A percentile compares a stretch with the other conserved stretches of the same genome.
Conservation (phyloP, 2,329 filamentous ascomycete genomes). For the Penicillium sp. region DNA sequence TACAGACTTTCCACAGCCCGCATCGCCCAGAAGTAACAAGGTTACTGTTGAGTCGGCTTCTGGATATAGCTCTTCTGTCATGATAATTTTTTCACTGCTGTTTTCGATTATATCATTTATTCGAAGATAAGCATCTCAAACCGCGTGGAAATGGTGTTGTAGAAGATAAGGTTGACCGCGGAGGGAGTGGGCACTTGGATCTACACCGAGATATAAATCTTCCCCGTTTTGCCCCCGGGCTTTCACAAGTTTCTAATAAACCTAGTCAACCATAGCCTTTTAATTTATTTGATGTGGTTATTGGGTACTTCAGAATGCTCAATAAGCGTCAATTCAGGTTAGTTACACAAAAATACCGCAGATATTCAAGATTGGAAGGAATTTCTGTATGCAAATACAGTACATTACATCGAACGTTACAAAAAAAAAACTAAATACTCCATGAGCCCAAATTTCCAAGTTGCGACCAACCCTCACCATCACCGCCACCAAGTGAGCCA, state of each 20-base stretch:
- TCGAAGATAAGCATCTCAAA: not conserved
- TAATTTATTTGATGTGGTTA: too few species aligned
- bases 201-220: conserved; percentile 5
- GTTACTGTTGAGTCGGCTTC: conserved; percentile 28
- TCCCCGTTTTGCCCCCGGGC: not conserved
- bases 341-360: not conserved
- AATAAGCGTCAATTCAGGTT: not conserved
- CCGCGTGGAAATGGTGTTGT: not conserved
- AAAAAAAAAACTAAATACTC: conserved; percentile 10
- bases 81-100: not conserved
- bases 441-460: conserved; percentile 14
- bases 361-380: not conserved
- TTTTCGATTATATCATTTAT: not conserved
- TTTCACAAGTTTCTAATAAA: not conserved
- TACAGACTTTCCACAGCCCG: conserved; percentile 62
- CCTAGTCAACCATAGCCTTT: too few species aligned
- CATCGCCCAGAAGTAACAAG: conserved; percentile 59
- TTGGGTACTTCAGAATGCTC: too few species aligned
- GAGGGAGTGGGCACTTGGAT: not conserved
- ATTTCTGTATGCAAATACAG: not conserved
- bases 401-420: conserved; percentile 1
- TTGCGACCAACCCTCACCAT: not conserved
- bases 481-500: conserved; percentile 3
- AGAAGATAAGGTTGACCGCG: not conserved
- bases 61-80: not conserved